Evolutionary conservation across 2,329 filamentous ascomycete genomes (phyloP), one percentile per base, ranked within the genome.

Genomic region (Neofusicoccum umdonicola): DNA sequence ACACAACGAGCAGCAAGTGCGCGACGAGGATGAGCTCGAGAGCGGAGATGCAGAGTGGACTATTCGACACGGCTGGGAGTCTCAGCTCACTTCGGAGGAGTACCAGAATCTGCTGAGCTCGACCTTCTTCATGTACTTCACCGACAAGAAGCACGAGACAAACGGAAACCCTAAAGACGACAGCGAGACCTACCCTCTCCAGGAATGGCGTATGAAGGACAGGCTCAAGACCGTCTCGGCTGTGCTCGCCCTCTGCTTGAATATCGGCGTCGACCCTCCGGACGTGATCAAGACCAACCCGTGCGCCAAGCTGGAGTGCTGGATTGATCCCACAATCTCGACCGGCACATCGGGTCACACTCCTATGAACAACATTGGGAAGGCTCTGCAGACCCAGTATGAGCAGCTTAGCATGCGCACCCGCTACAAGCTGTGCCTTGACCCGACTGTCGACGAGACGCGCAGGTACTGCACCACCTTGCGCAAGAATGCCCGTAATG

Each of bases 61-160:
- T 67, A 85, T 89, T 76, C 87, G 93, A 56, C 93, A 97, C 80
- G 93, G 93, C 54, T 97, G 95, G 81, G 92, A 96, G 74, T 90
- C 93, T 70, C 92, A 97, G 77, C 93, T 96, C 75, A 90, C 92
- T 73, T 96, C 91, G 4, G 91, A 93, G 70, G 92, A 97, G 73
- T 93, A 96, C 72, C 90, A 96, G 71, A 90, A 90, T 65, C 86
- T 93, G 69, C 83, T 97, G 68, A 92, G 90, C 61, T 93, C 90
- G 74, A 96, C 92, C 70, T 99, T 96, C 87, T 98, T 97, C 82
- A 98, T 98, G 94, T 99, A 99, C 80, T 99, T 91, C 78, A 97
- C 94, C 68, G 95, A 99, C 78, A 98, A 98, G 79, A 90, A 94
- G 62, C 95, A 99, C 79, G 95, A 98, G 76, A 95, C 92, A 22